These are phyloP conservation scores for Neopestalotiopsis sp. DNA, from an alignment of 2,329 filamentous ascomycete species.

Conservation along the genomic window DNA sequence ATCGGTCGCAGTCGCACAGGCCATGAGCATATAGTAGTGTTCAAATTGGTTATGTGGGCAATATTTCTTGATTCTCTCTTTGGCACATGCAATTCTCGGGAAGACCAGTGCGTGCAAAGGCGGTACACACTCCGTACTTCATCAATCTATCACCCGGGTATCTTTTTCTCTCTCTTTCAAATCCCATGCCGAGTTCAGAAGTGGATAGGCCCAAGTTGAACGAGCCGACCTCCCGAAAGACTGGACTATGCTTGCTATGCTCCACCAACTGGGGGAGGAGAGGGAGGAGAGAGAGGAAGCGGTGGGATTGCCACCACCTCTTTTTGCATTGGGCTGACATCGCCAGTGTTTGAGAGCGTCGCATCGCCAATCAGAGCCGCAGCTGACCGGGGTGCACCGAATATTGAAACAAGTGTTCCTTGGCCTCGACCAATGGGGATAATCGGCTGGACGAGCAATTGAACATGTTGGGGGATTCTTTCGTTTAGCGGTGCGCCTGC, in stretches of 20 bases:
- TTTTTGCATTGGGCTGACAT: slow-evolving; percentile 17
- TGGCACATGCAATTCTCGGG: slow-evolving; percentile 1
- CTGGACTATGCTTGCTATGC: not conserved
- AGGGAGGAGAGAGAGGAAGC: not conserved
- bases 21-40: not conserved
- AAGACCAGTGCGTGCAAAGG: not conserved
- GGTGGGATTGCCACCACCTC: slow-evolving; percentile 7
- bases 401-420: slow-evolving; percentile 17
- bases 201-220: not conserved
- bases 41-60: not conserved
- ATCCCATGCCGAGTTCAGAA: not conserved
- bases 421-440: slow-evolving; percentile 6
- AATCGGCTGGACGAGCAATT: not conserved
- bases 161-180: not conserved
- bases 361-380: slow-evolving; percentile 17
- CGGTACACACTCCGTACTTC: not conserved
- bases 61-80: not conserved
- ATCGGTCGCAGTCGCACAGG: not conserved
- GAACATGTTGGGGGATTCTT: slow-evolving; percentile 5
- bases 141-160: not conserved
- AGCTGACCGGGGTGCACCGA: slow-evolving; percentile 3
- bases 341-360: slow-evolving; percentile 18
- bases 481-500: not conserved
- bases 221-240: slow-evolving; percentile 3
- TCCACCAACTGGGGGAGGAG: slow-evolving; percentile 6